Percentiles rank a stretch among this genome's conserved stretches.
These are phyloP conservation scores for Exophiala dermatitidis DNA, from an alignment of 2,329 filamentous ascomycete genomes.

Conservation along the genomic window DNA sequence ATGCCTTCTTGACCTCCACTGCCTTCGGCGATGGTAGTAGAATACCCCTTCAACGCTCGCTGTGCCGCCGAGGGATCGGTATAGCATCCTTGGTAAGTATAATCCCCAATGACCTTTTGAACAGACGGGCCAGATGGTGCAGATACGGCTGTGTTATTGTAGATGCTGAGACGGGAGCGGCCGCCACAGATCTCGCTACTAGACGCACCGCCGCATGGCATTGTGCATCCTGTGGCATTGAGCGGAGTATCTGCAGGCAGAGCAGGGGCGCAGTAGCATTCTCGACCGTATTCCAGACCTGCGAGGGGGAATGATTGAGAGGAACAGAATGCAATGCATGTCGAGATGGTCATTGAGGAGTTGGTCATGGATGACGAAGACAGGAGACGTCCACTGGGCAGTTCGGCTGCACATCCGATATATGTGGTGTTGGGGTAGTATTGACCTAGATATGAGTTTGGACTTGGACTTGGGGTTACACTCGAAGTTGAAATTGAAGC, in stretches of 20 bases:
- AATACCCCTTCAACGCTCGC: constrained; percentile 12
- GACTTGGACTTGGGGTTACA: not conserved
- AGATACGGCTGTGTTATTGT: constrained; percentile 18
- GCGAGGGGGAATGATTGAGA: constrained; percentile 18
- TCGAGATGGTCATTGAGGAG: constrained; percentile 39
- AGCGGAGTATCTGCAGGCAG: constrained; percentile 4
- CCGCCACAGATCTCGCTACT: constrained; percentile 25
- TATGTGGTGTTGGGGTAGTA: constrained; percentile 8
- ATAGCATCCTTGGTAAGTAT: constrained; percentile 23
- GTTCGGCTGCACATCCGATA: constrained; percentile 17
- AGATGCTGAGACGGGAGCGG: constrained; percentile 19
- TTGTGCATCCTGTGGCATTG: constrained; percentile 23
- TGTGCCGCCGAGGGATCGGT: constrained; percentile 16
- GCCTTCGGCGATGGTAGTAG: constrained; percentile 32
- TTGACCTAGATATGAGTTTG: not conserved
- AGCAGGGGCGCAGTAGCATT: constrained; percentile 19
- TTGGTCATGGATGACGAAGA: constrained; percentile 36
- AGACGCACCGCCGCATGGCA: constrained; percentile 26
- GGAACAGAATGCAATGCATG: constrained; percentile 28
- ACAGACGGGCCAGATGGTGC: constrained; percentile 14
- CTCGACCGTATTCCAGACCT: constrained; percentile 13
- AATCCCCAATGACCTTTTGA: constrained; percentile 5
- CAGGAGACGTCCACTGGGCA: constrained; percentile 37
- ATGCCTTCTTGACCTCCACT: constrained; percentile 37
- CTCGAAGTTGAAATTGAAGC: not conserved